Percentiles rank a stretch among this genome's conserved stretches.
These are phyloP conservation scores for Raddia distichophylla DNA, from an alignment of 176 grass and related monocot species.

Conservation along the genomic window DNA sequence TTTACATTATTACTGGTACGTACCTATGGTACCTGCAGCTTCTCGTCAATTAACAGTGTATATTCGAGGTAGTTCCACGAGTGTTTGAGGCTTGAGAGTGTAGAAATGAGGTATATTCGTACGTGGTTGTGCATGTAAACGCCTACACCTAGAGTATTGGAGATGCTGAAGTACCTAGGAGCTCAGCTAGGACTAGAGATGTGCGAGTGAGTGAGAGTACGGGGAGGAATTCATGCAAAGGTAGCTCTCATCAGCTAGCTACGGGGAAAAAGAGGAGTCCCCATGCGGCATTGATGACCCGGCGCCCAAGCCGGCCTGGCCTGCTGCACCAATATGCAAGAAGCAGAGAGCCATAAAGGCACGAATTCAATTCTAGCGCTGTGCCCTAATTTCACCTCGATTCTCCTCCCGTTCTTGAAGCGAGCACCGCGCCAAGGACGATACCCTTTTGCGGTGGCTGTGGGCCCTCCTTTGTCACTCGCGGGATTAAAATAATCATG, in stretches of 20 bases:
- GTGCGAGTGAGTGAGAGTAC: background rate
- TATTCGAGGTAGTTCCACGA: background rate
- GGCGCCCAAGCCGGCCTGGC: background rate
- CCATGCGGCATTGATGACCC: slow-evolving; percentile 33
- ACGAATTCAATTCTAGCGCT: slow-evolving; percentile 43
- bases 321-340: slow-evolving; percentile 34
- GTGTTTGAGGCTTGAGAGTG: background rate
- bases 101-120: slow-evolving; percentile 9
- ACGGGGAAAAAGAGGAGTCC: slow-evolving; percentile 42
- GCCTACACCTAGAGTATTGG: background rate
- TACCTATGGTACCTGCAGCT: no score
- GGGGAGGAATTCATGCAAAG: background rate
- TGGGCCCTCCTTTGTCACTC: background rate
- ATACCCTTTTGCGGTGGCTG: background rate
- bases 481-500: no score
- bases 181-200: background rate
- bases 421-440: slow-evolving; percentile 28
- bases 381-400: slow-evolving; percentile 44
- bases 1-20: no score
- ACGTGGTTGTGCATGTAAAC: slow-evolving; percentile 19
- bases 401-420: slow-evolving; percentile 28
- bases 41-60: background rate
- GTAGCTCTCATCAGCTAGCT: background rate
- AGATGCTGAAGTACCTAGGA: background rate
- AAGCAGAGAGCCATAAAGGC: slow-evolving; percentile 42